These are phyloP conservation scores for Volvox carteri DNA, from an alignment of 163 green algal genomes.

Conservation along the genomic window DNA sequence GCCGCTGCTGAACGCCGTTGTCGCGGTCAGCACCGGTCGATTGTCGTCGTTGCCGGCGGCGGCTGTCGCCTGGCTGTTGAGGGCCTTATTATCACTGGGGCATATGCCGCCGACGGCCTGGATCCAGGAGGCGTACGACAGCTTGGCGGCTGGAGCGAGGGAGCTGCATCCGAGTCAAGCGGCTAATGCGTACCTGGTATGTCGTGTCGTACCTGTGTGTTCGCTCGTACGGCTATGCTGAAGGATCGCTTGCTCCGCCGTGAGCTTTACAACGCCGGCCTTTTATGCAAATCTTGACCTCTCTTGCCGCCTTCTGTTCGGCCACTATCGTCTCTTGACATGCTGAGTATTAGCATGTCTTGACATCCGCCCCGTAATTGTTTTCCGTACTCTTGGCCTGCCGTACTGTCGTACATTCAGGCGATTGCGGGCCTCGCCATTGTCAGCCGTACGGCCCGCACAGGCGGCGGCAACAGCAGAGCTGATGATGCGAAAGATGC, in stretches of 20 bases:
- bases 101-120: not conserved
- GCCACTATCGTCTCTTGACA: too few species aligned
- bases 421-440: slow-evolving; percentile 9
- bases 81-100: not conserved
- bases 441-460: not conserved
- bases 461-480: not conserved
- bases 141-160: not conserved
- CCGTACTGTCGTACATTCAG: slow-evolving; percentile 21
- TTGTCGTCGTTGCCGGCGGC: slow-evolving; percentile 10
- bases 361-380: too few species aligned
- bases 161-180: not conserved
- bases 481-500: too few species aligned
- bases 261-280: too few species aligned
- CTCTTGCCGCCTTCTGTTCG: too few species aligned
- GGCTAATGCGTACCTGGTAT: slow-evolving; percentile 33
- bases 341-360: too few species aligned
- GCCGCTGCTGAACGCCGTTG: slow-evolving; percentile 29
- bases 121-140: slow-evolving; percentile 37
- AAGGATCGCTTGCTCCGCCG: too few species aligned
- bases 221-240: too few species aligned
- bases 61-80: slow-evolving; percentile 14
- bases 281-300: too few species aligned
- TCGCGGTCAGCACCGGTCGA: not conserved
- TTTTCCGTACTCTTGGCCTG: too few species aligned
- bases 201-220: not conserved